phyloP scores from a whole-genome alignment of 164 flowering plant species.

The Umbellularia californica region DNA sequence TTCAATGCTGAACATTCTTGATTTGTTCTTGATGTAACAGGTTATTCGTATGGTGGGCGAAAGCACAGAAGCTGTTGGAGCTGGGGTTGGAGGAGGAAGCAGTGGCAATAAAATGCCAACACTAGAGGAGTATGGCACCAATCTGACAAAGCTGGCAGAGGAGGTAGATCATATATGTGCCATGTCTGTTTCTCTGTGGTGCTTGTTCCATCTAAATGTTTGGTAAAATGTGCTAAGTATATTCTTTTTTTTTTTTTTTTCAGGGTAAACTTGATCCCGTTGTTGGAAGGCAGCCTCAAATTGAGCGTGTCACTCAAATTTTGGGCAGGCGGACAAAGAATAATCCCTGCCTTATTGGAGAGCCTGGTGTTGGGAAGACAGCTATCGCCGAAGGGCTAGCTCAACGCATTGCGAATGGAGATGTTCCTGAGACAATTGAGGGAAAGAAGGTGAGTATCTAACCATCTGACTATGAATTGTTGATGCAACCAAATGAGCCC shows the following conservation, averaged over 20 bases:
- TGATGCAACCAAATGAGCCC: too few relatives aligned
- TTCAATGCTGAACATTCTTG: slow-evolving; percentile 6
- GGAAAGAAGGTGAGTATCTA: slow-evolving; percentile 69
- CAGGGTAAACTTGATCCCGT: slow-evolving; percentile 98
- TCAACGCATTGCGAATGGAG: slow-evolving; percentile 83
- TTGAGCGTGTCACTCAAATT: slow-evolving; percentile 92
- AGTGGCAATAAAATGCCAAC: slow-evolving; percentile 67
- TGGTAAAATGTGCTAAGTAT: background rate
- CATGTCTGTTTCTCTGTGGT: too few relatives aligned
- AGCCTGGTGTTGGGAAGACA: slow-evolving; percentile 98
- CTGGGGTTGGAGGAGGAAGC: slow-evolving; percentile 67
- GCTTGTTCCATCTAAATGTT: background rate
- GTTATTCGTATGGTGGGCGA: slow-evolving; percentile 92
- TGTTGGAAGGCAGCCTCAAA: slow-evolving; percentile 87
- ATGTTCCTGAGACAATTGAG: slow-evolving; percentile 94
- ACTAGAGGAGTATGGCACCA: slow-evolving; percentile 62
- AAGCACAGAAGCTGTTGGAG: slow-evolving; percentile 62
- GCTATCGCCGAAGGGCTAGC: slow-evolving; percentile 99
- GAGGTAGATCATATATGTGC: slow-evolving; percentile 49
- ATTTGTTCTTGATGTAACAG: slow-evolving; percentile 22
- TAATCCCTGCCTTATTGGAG: slow-evolving; percentile 97
- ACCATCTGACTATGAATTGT: background rate
- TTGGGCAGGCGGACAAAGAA: slow-evolving; percentile 91
- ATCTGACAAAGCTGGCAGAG: slow-evolving; percentile 87
- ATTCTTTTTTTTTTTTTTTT: slow-evolving; percentile 1